phyloP scores from a whole-genome alignment of 306 rosid species.

The Prunus mume region DNA sequence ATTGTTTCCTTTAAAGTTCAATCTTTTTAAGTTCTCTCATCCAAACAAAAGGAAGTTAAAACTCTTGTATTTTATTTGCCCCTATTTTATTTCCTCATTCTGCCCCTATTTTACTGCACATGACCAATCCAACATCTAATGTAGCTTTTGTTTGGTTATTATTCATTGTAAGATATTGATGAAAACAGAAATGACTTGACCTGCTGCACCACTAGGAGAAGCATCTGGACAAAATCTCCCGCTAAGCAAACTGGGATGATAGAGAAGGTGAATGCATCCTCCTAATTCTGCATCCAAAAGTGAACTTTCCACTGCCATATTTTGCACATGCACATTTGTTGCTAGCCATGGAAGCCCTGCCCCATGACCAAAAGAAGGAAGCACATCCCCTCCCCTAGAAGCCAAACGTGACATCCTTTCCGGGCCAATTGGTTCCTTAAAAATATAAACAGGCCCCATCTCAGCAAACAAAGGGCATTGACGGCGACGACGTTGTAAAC shows the following conservation, averaged over 20 bases:
- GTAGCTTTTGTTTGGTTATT: constrained; percentile 4
- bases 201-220: constrained; percentile 95
- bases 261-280: constrained; percentile 84
- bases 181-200: constrained; percentile 44
- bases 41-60: background rate
- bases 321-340: constrained; percentile 59
- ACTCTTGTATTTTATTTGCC: background rate
- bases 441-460: constrained; percentile 96
- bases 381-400: constrained; percentile 85
- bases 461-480: constrained; percentile 99
- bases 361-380: constrained; percentile 93
- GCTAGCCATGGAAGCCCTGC: constrained; percentile 95
- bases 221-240: constrained; percentile 99
- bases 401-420: constrained; percentile 89
- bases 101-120: background rate
- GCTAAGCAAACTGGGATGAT: constrained; percentile 86
- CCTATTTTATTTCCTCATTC: background rate
- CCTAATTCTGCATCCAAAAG: constrained; percentile 92
- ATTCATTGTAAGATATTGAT: background rate
- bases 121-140: background rate
- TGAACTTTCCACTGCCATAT: constrained; percentile 74
- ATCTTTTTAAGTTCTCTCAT: background rate
- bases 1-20: background rate
- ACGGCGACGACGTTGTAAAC: constrained; percentile 97
- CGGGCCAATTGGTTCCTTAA: constrained; percentile 89